Evolutionary conservation across 768 basidiomycete genomes (phyloP), one percentile per base, ranked within the genome.

Genomic region (Boletus reticulatus): DNA sequence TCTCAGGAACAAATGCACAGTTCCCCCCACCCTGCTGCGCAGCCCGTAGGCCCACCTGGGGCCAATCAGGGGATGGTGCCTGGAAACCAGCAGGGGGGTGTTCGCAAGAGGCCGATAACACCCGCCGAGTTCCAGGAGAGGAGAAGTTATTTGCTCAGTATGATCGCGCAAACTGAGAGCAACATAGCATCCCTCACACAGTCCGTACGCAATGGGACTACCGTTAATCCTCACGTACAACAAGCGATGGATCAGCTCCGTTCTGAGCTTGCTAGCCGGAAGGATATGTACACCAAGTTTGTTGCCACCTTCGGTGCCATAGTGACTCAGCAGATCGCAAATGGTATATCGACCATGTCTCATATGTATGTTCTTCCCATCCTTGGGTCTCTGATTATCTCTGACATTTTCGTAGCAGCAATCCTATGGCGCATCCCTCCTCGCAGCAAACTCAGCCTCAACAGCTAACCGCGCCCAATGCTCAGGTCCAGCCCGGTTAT

Each of bases 1-100:
- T 68, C 68, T 31, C 62, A 72, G 59, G 78, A 80, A 27, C 75
- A 72, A 27, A 73, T 84, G 63, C 81, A 78, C 11, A 74, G 78
- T 6, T 80, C 81, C 29, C 84, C 80, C n/a, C 75, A 77, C 68
- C 61, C 69, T 16, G 19, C 58, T 9, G 50, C 60, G 32, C 71
- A 68, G 32, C 32, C 66, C 19, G 54, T 61, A 4, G 69, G 59
- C 16, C 57, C 60, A 6, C 49, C 62, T 12, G 57, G 62, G 31
- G 37, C 56, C 16, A 61, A 60, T 53, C 70, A 62, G 44, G 64
- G 60, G n/a, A 65, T 68, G 58, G 51, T 61, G 10, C 54, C 61
- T 29, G 66, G 58, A 9, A 53, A 50, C 36, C 42, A 54, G 12
- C 67, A 63, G 19, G 53, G 70, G 17, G 67, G 63, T 42, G 63